Evolutionary conservation across 2,329 filamentous ascomycete genomes (phyloP).

Genomic region (Whalleya microplaca): DNA sequence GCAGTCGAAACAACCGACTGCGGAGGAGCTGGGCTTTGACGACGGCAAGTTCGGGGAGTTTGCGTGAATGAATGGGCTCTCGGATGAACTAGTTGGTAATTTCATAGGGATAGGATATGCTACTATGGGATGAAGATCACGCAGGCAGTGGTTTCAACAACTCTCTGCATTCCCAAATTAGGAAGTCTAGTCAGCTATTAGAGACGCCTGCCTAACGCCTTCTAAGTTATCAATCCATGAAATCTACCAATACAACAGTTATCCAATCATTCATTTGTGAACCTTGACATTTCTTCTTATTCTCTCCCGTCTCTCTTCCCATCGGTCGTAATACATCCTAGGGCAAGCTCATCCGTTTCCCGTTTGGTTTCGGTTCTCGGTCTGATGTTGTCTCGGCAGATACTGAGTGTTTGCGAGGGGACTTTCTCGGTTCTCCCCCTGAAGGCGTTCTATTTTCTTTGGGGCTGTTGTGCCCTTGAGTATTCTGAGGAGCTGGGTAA

Average conservation of each 20-base stretch:
- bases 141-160: not conserved
- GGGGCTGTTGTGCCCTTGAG: not conserved
- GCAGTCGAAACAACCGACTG: constrained; percentile 60
- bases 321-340: constrained; percentile 7
- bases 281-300: not conserved
- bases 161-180: constrained; percentile 4
- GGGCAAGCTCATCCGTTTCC: constrained; percentile 21
- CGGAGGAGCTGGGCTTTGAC: constrained; percentile 77
- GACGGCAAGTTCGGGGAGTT: constrained; percentile 91
- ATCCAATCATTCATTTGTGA: not conserved
- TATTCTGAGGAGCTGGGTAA: not conserved
- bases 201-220: constrained; percentile 3
- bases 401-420: not conserved
- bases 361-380: not conserved
- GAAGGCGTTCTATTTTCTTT: constrained; percentile 1
- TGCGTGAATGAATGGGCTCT: constrained; percentile 33
- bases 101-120: not conserved
- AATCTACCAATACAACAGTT: not conserved
- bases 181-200: constrained; percentile 9
- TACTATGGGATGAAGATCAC: not conserved
- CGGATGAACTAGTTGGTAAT: not conserved
- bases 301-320: not conserved
- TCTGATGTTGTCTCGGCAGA: not conserved
- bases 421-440: not conserved
- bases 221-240: not conserved